phyloP scores from a whole-genome alignment of 495 filamentous ascomycete genomes.

The Acidiella bohemica region DNA sequence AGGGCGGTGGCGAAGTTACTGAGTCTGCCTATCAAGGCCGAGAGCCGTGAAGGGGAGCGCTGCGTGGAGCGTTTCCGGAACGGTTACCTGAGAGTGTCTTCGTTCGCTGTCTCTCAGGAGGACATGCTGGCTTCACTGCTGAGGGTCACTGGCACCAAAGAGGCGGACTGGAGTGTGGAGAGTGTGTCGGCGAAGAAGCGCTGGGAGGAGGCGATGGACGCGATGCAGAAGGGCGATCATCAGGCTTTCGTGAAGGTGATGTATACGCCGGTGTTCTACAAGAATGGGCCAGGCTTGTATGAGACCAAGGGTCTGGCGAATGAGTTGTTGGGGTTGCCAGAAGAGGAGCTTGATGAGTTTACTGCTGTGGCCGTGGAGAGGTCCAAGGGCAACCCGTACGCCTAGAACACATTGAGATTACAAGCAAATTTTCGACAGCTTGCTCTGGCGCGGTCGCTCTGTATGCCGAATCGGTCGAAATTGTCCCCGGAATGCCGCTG shows the following conservation, averaged over 20 bases:
- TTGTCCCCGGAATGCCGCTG: too few species aligned
- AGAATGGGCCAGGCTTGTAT: constrained; percentile 35
- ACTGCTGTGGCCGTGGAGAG: constrained; percentile 28
- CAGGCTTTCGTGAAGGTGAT: constrained; percentile 38
- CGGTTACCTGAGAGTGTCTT: constrained; percentile 27
- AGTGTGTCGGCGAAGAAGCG: constrained; percentile 33
- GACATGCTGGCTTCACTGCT: constrained; percentile 36
- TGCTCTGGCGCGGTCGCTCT: too few species aligned
- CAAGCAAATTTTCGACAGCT: too few species aligned
- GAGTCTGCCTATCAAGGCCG: constrained; percentile 22
- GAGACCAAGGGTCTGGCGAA: constrained; percentile 35
- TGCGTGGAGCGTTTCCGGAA: constrained; percentile 24
- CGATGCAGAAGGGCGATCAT: constrained; percentile 33
- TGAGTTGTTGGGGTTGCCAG: constrained; percentile 37
- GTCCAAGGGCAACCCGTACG: constrained; percentile 17
- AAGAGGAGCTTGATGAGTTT: constrained; percentile 47
- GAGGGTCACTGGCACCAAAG: constrained; percentile 40
- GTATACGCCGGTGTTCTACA: constrained; percentile 41
- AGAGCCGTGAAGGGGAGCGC: constrained; percentile 24
- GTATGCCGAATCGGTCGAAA: too few species aligned
- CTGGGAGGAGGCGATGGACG: constrained; percentile 30
- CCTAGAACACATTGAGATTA: too few species aligned
- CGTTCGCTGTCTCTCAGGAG: constrained; percentile 34
- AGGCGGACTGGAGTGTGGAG: constrained; percentile 43
- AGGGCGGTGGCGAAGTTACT: constrained; percentile 29